These are phyloP conservation scores for Plasmopara viticola DNA, from an alignment of 352 stramenopile genomes.

Conservation along the genomic window DNA sequence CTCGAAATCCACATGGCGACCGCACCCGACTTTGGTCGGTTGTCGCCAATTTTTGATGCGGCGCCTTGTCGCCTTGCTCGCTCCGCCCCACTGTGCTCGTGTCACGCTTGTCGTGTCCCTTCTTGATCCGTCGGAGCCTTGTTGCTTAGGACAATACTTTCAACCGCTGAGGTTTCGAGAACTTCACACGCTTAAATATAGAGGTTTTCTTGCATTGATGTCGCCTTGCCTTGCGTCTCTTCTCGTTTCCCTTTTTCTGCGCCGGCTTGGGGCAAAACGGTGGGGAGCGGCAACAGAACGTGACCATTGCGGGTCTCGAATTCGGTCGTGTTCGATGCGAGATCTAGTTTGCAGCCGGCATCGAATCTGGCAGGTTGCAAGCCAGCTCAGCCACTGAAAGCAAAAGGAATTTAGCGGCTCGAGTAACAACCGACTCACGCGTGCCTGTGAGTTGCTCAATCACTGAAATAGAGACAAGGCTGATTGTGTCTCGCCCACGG, in stretches of 20 bases:
- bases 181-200: slow-evolving; percentile 2
- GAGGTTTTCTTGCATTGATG: background rate
- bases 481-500: slow-evolving; percentile 7
- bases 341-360: background rate
- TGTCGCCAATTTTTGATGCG: slow-evolving; percentile 9
- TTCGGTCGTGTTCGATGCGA: slow-evolving; percentile 14
- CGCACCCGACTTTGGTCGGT: slow-evolving; percentile 18
- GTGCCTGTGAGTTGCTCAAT: slow-evolving; percentile 4
- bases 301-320: slow-evolving; percentile 5
- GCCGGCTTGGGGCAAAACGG: background rate
- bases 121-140: background rate
- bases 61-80: slow-evolving; percentile 9
- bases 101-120: background rate
- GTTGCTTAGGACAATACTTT: background rate
- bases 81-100: background rate
- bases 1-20: background rate
- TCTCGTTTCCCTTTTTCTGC: slow-evolving; percentile 3
- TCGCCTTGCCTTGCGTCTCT: slow-evolving; percentile 2
- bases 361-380: background rate
- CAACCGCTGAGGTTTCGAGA: background rate
- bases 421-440: slow-evolving; percentile 27
- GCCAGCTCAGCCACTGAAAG: slow-evolving; percentile 1
- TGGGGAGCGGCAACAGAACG: slow-evolving; percentile 1
- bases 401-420: slow-evolving; percentile 29
- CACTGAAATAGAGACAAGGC: background rate